These are phyloP conservation scores for Cornus suecica DNA, from an alignment of 148 eudicot genomes.

Conservation along the genomic window DNA sequence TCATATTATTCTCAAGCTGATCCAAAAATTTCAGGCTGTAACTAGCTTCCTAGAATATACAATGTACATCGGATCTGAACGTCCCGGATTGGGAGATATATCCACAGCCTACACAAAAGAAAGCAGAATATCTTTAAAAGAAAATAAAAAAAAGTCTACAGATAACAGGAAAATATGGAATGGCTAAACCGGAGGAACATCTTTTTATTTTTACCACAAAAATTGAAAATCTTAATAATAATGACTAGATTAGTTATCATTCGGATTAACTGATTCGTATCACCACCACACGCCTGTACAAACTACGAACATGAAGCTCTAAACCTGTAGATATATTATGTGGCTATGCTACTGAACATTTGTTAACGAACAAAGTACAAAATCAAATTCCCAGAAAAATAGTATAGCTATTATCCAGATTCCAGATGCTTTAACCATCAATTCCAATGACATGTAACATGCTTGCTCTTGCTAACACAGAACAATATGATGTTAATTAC, in stretches of 20 bases:
- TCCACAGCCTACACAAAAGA: constrained; percentile 68
- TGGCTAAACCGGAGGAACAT: neutral
- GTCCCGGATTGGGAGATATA: constrained; percentile 94
- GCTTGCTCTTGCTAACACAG: neutral
- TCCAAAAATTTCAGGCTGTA: constrained; percentile 34
- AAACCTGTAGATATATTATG: neutral
- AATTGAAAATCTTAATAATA: neutral
- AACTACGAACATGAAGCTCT: neutral
- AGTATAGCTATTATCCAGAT: neutral
- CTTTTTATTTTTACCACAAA: neutral
- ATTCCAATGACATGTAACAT: neutral
- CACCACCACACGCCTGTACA: neutral
- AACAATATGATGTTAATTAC: constrained; percentile 31
- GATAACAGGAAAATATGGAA: neutral
- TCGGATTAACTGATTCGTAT: neutral
- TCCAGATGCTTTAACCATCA: neutral
- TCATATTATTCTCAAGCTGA: neutral
- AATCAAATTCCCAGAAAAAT: neutral
- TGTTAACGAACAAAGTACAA: neutral
- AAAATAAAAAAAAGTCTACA: neutral
- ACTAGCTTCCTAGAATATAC: constrained; percentile 75
- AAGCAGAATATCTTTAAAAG: neutral
- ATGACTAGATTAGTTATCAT: neutral
- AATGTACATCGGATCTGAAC: constrained; percentile 92
- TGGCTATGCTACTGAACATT: neutral